Base-by-base conservation (phyloP, 2,329 filamentous ascomycete genomes). In the Zasmidium cellare region DNA sequence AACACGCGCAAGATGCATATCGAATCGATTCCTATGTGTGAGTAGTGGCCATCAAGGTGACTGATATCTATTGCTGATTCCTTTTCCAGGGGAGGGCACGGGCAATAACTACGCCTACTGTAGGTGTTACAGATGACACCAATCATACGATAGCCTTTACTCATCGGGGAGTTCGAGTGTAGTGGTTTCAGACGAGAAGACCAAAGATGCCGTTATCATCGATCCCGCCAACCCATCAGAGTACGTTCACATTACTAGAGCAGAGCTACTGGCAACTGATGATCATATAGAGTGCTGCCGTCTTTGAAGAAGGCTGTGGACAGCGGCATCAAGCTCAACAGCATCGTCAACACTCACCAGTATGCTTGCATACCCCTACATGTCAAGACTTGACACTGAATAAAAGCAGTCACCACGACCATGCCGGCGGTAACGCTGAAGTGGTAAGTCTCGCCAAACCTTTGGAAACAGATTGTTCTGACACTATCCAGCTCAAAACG, bases 291-390 rank as follows among this genome's bases (percentile, higher is more conserved):
- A 66, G 85, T 88, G 3, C 73, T 83, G 2, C 85, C 86, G 12
- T 79, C 82, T 9, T 76, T 99, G 53, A 87, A 93, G 72, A 82
- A 92, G 64, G 87, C 90, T 59, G 87, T 90, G 5, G 77, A 86
- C 44, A 77, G 80, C 20, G 87, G 88, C 66, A 91, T 96, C 71
- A 92, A 96, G 67, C 78, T 99, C 61, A 92, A 84, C 22, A 90
- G 87, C 51, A 96, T 99, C 71, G 87, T 97, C 69, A 99, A 99
- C 72, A 99, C 94, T 1, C 94, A 99, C 71, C 93, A 97, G 92
- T 96, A 79, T 76, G 90, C 75, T 22, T 48, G 18, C 16, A 19
- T 41, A 14, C 19, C 23, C 6, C 14, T 6, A 41, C 7, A 3
- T 12, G 20, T 16, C 3, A 38, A 12, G n/a, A 35, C 12, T 9